These are phyloP conservation scores for Pulveroboletus sp. DNA, from an alignment of 768 basidiomycete genomes.

Conservation along the genomic window DNA sequence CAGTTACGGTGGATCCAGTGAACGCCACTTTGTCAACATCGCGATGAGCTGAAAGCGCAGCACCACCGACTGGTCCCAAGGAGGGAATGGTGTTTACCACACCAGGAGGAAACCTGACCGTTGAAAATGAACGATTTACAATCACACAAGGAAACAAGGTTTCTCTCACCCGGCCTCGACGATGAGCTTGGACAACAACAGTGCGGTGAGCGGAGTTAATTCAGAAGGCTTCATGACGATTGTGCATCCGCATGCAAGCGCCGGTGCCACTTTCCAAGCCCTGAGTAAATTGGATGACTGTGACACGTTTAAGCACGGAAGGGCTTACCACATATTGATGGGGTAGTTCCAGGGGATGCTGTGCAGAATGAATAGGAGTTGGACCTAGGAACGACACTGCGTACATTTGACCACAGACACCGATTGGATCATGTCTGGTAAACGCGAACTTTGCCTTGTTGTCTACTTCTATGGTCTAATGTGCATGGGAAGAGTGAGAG, in stretches of 20 bases:
- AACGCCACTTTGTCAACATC: slow-evolving; percentile 95
- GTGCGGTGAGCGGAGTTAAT: slow-evolving; percentile 77
- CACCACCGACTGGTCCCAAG: slow-evolving; percentile 77
- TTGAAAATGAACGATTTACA: slow-evolving; percentile 13
- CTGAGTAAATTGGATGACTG: slow-evolving; percentile 30
- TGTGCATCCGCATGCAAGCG: slow-evolving; percentile 87
- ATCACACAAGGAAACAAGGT: slow-evolving; percentile 8
- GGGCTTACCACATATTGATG: slow-evolving; percentile 74
- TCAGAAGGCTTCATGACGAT: slow-evolving; percentile 96
- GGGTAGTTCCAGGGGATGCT: slow-evolving; percentile 95
- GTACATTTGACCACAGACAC: slow-evolving; percentile 93
- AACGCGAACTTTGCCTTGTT: slow-evolving; percentile 80
- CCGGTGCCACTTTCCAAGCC: slow-evolving; percentile 93
- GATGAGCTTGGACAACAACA: slow-evolving; percentile 78
- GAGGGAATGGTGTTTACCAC: slow-evolving; percentile 89
- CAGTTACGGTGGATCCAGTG: slow-evolving; percentile 89
- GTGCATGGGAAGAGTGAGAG: slow-evolving; percentile 4
- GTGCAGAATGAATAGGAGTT: slow-evolving; percentile 7
- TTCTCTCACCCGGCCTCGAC: slow-evolving; percentile 74
- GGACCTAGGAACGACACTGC: slow-evolving; percentile 14
- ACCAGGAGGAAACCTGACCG: slow-evolving; percentile 80
- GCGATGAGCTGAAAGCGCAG: slow-evolving; percentile 75
- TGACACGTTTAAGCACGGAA: neutral
- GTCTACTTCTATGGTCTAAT: slow-evolving; percentile 74
- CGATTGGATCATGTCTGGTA: slow-evolving; percentile 86